These are phyloP conservation scores for Rhinocladiella similis DNA, from an alignment of 2,329 filamentous ascomycete genomes.

Conservation along the genomic window DNA sequence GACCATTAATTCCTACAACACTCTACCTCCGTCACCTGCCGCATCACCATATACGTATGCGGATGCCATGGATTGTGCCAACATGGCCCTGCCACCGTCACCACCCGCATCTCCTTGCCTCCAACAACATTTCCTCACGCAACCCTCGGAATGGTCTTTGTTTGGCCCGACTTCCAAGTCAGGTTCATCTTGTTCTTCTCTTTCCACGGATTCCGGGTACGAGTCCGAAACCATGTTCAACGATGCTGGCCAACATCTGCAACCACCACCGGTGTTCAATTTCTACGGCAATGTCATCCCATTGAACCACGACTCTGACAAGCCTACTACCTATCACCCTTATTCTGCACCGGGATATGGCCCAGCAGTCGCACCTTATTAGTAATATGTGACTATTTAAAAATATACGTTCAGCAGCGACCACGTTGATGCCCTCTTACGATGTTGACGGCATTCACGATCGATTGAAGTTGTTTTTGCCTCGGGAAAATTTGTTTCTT, in stretches of 20 bases:
- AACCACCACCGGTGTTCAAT: conserved; percentile 25
- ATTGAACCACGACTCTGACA: conserved; percentile 25
- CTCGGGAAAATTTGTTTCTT: background rate
- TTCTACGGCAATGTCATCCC: conserved; percentile 31
- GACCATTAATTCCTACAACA: conserved; percentile 50
- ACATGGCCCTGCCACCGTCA: conserved; percentile 37
- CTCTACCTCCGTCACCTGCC: conserved; percentile 41
- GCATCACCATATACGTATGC: conserved; percentile 34
- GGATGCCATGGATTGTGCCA: conserved; percentile 38
- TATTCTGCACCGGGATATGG: conserved; percentile 16
- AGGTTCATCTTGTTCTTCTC: conserved; percentile 27
- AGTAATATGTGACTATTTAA: conserved; percentile 10
- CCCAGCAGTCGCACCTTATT: conserved; percentile 28
- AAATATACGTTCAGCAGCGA: conserved; percentile 21
- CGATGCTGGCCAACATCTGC: conserved; percentile 20
- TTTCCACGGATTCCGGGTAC: conserved; percentile 31
- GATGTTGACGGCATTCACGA: conserved; percentile 21
- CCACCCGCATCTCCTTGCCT: conserved; percentile 33
- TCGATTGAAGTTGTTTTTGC: conserved; percentile 10
- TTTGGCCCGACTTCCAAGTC: conserved; percentile 30
- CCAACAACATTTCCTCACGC: conserved; percentile 18
- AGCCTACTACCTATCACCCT: conserved; percentile 14
- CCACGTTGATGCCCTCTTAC: conserved; percentile 19
- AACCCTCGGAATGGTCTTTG: conserved; percentile 28
- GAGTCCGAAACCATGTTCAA: conserved; percentile 26